Base-by-base conservation (phyloP, 805 yeast genomes). In the Metschnikowia baotianmanensis region DNA sequence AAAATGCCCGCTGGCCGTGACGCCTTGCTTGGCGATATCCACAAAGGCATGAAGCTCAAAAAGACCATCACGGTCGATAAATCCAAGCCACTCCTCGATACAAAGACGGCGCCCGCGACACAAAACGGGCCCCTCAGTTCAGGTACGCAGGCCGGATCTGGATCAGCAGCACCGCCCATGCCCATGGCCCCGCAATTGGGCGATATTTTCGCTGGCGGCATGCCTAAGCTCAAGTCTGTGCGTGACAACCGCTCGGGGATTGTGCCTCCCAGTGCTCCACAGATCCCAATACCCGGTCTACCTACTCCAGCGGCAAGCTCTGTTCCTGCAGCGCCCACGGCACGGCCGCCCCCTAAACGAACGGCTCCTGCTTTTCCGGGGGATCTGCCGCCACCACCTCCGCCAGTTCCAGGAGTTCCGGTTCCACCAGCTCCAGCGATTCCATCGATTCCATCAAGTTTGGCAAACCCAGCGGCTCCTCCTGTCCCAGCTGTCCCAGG, bases 21-120 rank as follows among this genome's bases (percentile, higher is more conserved):
- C 41, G 74, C 76, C 1, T 56, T 91, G 37, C 69, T 91, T 19
- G 87, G 93, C 22, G 95, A 86, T 58, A 91, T 91, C 50, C 77
- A 88, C 54, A 84, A 85, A 44, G 76, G 74, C 3, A 56, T 65
- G 43, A 56, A 46, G 31, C 53, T 70, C 52, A 71, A 69, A 51
- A 69, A 70, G 42, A 69, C 72, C 1, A 63, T 61, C 34, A 71
- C 74, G 1, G 68, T 69, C 16, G 75, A 70, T 48, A 70, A 68
- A 43, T 67, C 73, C 10, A 61, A 47, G 76, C 97, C 47, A 65
- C 76, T 63, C 82, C 78, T 69, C 64, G 96, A 65, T 16, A 31
- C 36, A 23, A 46, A 45, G 30, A 33, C 41, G 15, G 18, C 42
- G 5, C 25, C 50, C 7, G 31, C 18, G 29, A 12, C n/a, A n/a